Base-by-base conservation (phyloP, 257 asterid genomes). In the Fraxinus excelsior region DNA sequence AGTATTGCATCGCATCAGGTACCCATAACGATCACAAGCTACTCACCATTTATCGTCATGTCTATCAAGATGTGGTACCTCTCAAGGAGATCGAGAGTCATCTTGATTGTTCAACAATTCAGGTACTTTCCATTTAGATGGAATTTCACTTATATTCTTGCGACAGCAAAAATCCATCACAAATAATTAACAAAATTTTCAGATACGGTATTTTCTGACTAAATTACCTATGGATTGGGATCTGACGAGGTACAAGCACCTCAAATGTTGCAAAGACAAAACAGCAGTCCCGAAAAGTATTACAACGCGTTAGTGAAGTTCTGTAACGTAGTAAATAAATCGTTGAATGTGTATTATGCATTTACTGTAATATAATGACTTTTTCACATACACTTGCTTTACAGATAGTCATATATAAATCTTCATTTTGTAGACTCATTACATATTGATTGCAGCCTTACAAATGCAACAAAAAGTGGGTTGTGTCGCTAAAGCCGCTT, bases 381-480 rank as follows among this genome's bases (percentile, higher is more conserved):
- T 42, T 42, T 42, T 42, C 51, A 42, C 51, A 13, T 42, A 11
- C 46, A 10, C 14, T 9, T 12, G 16, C 16, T 67, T 38, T 65
- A 16, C 12, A 4, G 37, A 0, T 66, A 29, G 37, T 25, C 51
- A 42, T 13, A 12, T 65, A 18, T 13, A 37, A 42, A 16, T 46
- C 8, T 0, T 58, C 66, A 7, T 58, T 21, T 58, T 58, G 28
- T 58, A 58, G 29, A 58, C 66, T 58, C 31, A n/a, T 58, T 25
- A 9, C 21, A 8, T 21, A 21, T 18, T 8, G 13, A 46, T 66
- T 78, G 40, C 78, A 83, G 84, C 78, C 84, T 0, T 83, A 83
- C 72, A 83, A 74, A 44, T 80, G 84, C 84, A 83, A 80, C 73
- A 80, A 83, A 53, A 83, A 77, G 19, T 80, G 80, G 87, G 80